phyloP scores from a whole-genome alignment of 768 basidiomycete species.

The Phanerochaete sordida region DNA sequence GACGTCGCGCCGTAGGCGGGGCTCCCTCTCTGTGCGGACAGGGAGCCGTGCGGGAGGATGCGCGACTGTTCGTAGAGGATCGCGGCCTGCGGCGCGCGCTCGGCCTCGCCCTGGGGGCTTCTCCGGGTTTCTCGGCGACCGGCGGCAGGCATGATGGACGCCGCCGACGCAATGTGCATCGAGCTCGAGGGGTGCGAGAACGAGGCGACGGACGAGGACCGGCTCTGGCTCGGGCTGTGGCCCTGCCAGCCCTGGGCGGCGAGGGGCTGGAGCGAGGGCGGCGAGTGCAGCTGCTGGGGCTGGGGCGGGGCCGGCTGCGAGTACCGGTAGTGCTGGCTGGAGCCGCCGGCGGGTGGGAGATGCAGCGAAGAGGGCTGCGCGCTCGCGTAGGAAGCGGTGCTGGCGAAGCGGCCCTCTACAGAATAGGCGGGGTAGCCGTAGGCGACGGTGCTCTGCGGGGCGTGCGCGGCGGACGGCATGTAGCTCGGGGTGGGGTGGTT shows the following conservation, averaged over 20 bases:
- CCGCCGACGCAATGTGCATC: background rate
- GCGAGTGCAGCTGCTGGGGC: slow-evolving; percentile 26
- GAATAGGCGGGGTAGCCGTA: slow-evolving; percentile 3
- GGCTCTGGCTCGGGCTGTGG: background rate
- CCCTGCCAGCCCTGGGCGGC: slow-evolving; percentile 1
- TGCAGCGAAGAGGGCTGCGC: slow-evolving; percentile 15
- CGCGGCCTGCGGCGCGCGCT: slow-evolving; percentile 49
- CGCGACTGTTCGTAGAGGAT: slow-evolving; percentile 52
- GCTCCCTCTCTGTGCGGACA: slow-evolving; percentile 7
- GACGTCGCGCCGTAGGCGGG: slow-evolving; percentile 12
- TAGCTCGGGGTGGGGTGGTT: slow-evolving; percentile 3
- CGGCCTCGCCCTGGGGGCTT: slow-evolving; percentile 40
- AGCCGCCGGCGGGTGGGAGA: background rate
- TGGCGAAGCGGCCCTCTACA: slow-evolving; percentile 11
- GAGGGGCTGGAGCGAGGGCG: background rate
- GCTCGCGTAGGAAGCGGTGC: slow-evolving; percentile 3
- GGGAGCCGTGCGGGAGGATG: slow-evolving; percentile 19
- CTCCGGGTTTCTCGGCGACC: slow-evolving; percentile 15
- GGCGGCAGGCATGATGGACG: slow-evolving; percentile 13
- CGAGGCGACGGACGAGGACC: background rate
- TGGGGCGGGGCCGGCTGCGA: slow-evolving; percentile 13
- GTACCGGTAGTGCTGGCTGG: slow-evolving; percentile 3
- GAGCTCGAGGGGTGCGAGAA: slow-evolving; percentile 2
- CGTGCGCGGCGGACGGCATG: slow-evolving; percentile 8
- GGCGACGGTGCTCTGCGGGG: background rate